phyloP scores from a whole-genome alignment of 805 yeast genomes.

The Myxozyma vanderwaltii region DNA sequence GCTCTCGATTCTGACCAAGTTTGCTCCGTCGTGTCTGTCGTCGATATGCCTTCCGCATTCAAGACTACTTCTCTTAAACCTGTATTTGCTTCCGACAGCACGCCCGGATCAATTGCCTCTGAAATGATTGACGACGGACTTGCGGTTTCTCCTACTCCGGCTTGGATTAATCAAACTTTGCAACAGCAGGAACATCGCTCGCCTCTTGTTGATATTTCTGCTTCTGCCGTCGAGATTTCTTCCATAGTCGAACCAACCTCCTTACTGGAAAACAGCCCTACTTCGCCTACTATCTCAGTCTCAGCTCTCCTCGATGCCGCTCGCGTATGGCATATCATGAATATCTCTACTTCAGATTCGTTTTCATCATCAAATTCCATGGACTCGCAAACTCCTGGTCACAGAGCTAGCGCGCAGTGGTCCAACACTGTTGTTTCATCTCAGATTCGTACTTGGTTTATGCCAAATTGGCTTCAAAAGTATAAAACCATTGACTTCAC shows the following conservation, averaged over 20 bases:
- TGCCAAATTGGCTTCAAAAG: slow-evolving; percentile 46
- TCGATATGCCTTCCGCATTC: slow-evolving; percentile 41
- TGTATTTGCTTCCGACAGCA: slow-evolving; percentile 42
- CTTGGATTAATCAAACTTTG: slow-evolving; percentile 23
- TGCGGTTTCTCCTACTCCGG: slow-evolving; percentile 39
- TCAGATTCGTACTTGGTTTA: slow-evolving; percentile 43
- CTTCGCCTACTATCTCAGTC: slow-evolving; percentile 32
- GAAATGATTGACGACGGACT: slow-evolving; percentile 47
- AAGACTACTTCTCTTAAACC: slow-evolving; percentile 38
- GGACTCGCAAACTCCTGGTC: slow-evolving; percentile 25
- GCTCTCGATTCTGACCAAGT: slow-evolving; percentile 39
- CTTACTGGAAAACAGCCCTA: slow-evolving; percentile 4
- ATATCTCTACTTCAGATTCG: slow-evolving; percentile 19
- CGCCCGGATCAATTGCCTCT: slow-evolving; percentile 42
- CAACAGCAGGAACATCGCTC: slow-evolving; percentile 20
- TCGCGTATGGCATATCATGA: slow-evolving; percentile 45
- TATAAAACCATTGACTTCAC: slow-evolving; percentile 44
- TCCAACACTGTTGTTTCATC: slow-evolving; percentile 42
- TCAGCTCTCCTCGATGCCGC: slow-evolving; percentile 37
- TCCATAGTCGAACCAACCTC: slow-evolving; percentile 22
- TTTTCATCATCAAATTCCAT: slow-evolving; percentile 32
- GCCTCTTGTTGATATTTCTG: slow-evolving; percentile 15
- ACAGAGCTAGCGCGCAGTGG: slow-evolving; percentile 41
- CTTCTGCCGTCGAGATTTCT: slow-evolving; percentile 18
- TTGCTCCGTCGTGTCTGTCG: slow-evolving; percentile 44